phyloP scores from a whole-genome alignment of 2,329 filamentous ascomycete species.

The Aureobasidium pullulans region DNA sequence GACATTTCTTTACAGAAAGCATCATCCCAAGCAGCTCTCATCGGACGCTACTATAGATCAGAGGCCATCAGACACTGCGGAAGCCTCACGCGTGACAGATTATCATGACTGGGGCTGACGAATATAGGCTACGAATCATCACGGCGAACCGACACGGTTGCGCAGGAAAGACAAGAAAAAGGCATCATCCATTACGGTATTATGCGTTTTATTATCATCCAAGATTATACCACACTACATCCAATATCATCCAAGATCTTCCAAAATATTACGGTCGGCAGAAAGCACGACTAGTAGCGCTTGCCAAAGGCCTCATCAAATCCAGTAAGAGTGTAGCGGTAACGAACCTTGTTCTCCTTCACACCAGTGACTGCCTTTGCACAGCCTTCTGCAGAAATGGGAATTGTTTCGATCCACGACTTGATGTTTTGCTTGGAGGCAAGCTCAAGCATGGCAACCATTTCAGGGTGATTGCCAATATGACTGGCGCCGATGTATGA shows the following conservation, averaged over 20 bases:
- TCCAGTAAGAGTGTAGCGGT: constrained; percentile 59
- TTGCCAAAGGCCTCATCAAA: constrained; percentile 58
- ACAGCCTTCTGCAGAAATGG: constrained; percentile 59
- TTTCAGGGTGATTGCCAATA: constrained; percentile 36
- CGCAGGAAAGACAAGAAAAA: too few relatives aligned
- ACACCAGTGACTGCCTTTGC: constrained; percentile 60
- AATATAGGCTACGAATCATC: too few relatives aligned
- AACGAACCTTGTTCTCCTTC: constrained; percentile 60
- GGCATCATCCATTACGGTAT: too few relatives aligned
- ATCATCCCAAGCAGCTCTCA: too few relatives aligned
- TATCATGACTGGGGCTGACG: too few relatives aligned
- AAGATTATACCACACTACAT: background rate
- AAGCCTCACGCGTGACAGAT: too few relatives aligned
- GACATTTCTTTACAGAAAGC: too few relatives aligned
- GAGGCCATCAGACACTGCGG: too few relatives aligned
- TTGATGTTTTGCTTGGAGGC: constrained; percentile 37
- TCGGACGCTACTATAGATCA: too few relatives aligned
- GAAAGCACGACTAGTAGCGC: constrained; percentile 13
- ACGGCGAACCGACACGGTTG: too few relatives aligned
- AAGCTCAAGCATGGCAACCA: constrained; percentile 37
- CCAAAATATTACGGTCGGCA: background rate
- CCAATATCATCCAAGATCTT: background rate
- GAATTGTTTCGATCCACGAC: constrained; percentile 52
- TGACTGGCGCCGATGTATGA: constrained; percentile 38
- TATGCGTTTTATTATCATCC: too few relatives aligned